Evolutionary conservation across 2,329 filamentous ascomycete species (phyloP), one percentile per base, ranked within the genome.

Genomic region (Sclerotinia subarctica): DNA sequence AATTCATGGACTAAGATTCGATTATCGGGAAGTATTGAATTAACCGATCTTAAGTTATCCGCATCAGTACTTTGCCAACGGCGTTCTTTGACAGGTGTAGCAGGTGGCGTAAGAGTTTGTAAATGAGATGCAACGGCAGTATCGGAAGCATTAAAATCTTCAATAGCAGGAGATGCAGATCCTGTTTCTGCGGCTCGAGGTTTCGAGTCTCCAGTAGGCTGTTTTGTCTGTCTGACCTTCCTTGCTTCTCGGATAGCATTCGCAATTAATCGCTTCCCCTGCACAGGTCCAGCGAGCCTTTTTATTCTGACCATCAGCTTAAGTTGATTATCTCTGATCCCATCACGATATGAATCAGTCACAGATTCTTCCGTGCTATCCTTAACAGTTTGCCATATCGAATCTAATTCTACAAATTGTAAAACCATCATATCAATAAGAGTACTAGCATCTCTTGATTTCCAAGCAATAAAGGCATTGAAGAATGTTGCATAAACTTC

Each of bases 371-470:
- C 88, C 0, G 88, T 91, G 64, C 89, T 88, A 73, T 93, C 88
- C 77, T 93, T 93, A 76, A 95, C 90, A 3, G 90, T 91, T 76
- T 93, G 90, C 83, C 91, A 91, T 59, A 94, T 94, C 47, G 89
- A 89, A 75, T 95, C 92, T 2, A 95, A 84, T 76, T 93, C 91
- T 24, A 94, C 90, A 77, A 94, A 94, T 72, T 93, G 91, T 74
- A 92, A 85, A n/a, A 94, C 84, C 91, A 95, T 94, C 67, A 92
- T 89, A 74, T 94, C 90, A 64, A 94, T 87, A 5, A 95, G 81
- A 0, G 91, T 88, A 66, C 88, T 88, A 0, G 90, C 92, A 76
- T 94, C 92, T 64, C 91, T 86, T 1, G 91, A 89, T 78, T 94
- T 93, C 92, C 92, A 95, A 4, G 90, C 88, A 69, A 92, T 90